A percentile compares a stretch with the other conserved stretches of the same genome.
phyloP scores from a whole-genome alignment of 2,329 filamentous ascomycete species.

The Colletotrichum magnum region DNA sequence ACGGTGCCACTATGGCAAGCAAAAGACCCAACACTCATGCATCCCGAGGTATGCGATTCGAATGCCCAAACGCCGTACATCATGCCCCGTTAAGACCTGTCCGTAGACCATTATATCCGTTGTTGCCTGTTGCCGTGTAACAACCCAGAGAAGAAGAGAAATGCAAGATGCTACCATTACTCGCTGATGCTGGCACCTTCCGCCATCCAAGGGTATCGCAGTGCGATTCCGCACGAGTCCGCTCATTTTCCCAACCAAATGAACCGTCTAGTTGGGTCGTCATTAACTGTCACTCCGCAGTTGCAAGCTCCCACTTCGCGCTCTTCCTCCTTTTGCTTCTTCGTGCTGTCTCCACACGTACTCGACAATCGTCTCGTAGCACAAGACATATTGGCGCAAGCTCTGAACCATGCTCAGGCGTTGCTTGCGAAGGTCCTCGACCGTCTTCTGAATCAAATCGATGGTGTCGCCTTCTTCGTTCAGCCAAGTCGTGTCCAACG shows the following conservation, averaged over 20 bases:
- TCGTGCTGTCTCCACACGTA: conserved; percentile 76
- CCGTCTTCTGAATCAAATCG: conserved; percentile 88
- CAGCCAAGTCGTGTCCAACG: conserved; percentile 74
- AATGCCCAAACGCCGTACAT: conserved; percentile 36
- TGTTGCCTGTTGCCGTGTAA: conserved; percentile 25
- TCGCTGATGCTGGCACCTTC: conserved; percentile 37
- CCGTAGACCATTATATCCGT: conserved; percentile 26
- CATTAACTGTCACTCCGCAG: conserved; percentile 34
- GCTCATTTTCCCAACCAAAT: neutral
- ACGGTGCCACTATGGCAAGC: conserved; percentile 5
- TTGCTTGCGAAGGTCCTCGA: conserved; percentile 91
- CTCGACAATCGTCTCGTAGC: conserved; percentile 94
- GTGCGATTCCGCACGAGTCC: conserved; percentile 30
- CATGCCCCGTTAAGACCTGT: conserved; percentile 24
- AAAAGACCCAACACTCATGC: conserved; percentile 17
- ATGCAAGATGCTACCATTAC: conserved; percentile 32
- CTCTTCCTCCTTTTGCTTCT: conserved; percentile 40
- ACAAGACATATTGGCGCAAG: conserved; percentile 92
- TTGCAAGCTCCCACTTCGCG: conserved; percentile 44
- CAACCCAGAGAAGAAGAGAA: neutral
- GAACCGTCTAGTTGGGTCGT: neutral
- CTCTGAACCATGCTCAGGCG: conserved; percentile 97
- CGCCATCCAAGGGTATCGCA: conserved; percentile 36
- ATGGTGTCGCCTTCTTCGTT: conserved; percentile 76
- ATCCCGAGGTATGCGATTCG: conserved; percentile 22